These are phyloP conservation scores for Cordyceps javanica DNA, from an alignment of 2,329 filamentous ascomycete genomes.

Conservation along the genomic window DNA sequence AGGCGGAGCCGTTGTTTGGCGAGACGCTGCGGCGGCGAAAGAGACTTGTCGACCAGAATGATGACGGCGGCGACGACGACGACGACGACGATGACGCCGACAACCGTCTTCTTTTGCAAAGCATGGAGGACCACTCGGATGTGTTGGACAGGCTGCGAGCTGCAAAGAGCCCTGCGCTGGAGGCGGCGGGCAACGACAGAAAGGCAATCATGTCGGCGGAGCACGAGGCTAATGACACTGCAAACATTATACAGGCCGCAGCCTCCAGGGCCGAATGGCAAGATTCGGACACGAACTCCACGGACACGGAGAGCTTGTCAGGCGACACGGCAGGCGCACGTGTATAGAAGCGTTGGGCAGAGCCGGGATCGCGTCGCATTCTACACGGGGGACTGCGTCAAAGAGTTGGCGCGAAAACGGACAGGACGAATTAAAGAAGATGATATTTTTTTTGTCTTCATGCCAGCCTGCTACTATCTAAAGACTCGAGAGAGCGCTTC, in stretches of 20 bases:
- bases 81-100: no score
- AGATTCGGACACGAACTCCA: not conserved
- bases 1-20: not conserved
- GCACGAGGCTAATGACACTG: no score
- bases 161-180: no score
- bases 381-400: no score
- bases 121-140: not conserved
- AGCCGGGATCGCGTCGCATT: not conserved
- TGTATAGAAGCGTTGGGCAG: not conserved
- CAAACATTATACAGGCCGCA: no score
- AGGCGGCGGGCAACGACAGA: not conserved
- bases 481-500: no score
- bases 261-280: no score
- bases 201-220: not conserved
- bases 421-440: no score
- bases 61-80: no score
- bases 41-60: not conserved
- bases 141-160: not conserved
- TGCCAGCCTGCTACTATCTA: no score
- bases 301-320: not conserved
- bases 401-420: no score
- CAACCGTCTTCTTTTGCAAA: not conserved
- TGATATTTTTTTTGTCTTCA: no score
- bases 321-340: not conserved
- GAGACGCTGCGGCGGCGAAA: not conserved